Conservation (phyloP, 306 rosid genomes). For the Ormosia emarginata region DNA sequence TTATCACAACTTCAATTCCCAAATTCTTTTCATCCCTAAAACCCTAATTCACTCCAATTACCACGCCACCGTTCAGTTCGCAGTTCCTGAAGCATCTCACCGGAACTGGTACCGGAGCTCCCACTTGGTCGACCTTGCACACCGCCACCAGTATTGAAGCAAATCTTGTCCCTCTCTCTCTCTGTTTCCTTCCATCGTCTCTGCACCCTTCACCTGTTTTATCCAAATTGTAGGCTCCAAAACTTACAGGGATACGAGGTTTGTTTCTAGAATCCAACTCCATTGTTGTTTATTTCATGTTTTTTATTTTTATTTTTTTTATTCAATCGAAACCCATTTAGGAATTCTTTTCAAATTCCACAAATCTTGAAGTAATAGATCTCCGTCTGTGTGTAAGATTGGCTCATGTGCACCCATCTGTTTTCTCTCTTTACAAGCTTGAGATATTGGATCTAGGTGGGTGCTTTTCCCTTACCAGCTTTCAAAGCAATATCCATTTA, state of each 20-base stretch:
- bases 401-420: constrained; percentile 10
- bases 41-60: no score
- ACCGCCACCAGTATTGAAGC: no score
- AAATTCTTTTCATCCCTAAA: no score
- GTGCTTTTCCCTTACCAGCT: background rate
- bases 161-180: constrained; percentile 19
- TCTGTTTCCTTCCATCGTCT: background rate
- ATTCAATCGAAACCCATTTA: no score
- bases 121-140: no score
- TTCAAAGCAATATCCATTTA: background rate
- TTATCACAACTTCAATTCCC: no score
- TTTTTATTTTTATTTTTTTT: background rate
- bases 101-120: no score
- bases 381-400: background rate
- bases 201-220: background rate
- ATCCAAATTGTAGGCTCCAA: background rate
- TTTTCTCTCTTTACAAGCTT: constrained; percentile 11
- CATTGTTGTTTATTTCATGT: background rate
- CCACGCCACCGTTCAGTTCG: no score
- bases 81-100: no score
- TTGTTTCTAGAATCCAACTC: background rate
- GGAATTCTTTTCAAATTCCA: constrained; percentile 1
- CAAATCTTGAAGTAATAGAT: background rate
- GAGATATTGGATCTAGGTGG: background rate
- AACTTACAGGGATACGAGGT: constrained; percentile 1